Conservation (phyloP, 2,329 filamentous ascomycete species). For the Colletotrichum gloeosporioides region DNA sequence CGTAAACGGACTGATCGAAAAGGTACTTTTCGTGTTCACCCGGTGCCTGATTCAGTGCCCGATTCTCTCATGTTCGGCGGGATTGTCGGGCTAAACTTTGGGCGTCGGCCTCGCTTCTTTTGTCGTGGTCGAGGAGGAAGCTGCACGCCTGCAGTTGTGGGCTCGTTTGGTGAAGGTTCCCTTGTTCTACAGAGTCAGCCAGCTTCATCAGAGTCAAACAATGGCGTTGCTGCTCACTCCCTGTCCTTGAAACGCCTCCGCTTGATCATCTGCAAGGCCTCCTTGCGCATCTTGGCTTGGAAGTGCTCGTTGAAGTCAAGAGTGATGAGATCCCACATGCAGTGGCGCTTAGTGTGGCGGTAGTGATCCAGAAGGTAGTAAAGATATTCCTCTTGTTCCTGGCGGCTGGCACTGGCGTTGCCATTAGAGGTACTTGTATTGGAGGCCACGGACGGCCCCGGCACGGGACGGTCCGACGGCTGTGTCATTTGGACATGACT, state of each 20-base stretch:
- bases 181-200: neutral
- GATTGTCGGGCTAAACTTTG: neutral
- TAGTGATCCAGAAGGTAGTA: slow-evolving; percentile 20
- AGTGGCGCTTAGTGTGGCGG: slow-evolving; percentile 19
- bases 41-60: neutral
- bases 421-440: neutral
- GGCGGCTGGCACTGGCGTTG: slow-evolving; percentile 14
- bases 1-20: neutral
- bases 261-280: slow-evolving; percentile 21
- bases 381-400: slow-evolving; percentile 19
- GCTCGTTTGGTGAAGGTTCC: slow-evolving; percentile 6
- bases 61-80: neutral
- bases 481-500: slow-evolving; percentile 15
- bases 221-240: neutral
- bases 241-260: slow-evolving; percentile 17
- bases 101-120: slow-evolving; percentile 5
- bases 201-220: neutral
- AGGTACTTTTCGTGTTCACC: neutral
- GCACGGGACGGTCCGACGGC: slow-evolving; percentile 13
- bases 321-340: slow-evolving; percentile 20
- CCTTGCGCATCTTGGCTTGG: slow-evolving; percentile 17
- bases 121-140: neutral
- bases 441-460: neutral
- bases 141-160: neutral
- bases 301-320: slow-evolving; percentile 21